Conservation (phyloP, 2,329 filamentous ascomycete species). For the Aspergillus japonicus region DNA sequence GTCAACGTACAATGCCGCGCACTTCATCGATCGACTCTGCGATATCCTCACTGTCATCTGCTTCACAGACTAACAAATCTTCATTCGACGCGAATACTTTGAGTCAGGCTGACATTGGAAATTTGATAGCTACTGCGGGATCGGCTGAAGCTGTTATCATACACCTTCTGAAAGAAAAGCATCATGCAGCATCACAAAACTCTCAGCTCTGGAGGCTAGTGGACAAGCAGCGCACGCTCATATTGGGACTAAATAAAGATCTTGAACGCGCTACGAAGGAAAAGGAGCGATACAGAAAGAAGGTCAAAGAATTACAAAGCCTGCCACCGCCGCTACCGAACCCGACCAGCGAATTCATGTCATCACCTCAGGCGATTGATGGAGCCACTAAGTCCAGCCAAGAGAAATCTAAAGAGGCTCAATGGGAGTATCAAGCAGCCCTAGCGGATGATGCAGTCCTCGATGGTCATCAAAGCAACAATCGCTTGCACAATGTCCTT, state of each 20-base stretch:
- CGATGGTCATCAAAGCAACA: background rate
- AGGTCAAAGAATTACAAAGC: constrained; percentile 71
- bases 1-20: constrained; percentile 55
- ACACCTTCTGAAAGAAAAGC: constrained; percentile 86
- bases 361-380: constrained; percentile 15
- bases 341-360: constrained; percentile 13
- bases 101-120: constrained; percentile 72
- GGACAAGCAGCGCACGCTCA: constrained; percentile 93
- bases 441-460: background rate
- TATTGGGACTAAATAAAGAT: constrained; percentile 90
- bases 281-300: constrained; percentile 89
- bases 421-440: background rate
- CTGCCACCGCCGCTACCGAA: constrained; percentile 43
- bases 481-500: background rate
- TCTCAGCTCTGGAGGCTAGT: constrained; percentile 91
- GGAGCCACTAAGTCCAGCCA: background rate
- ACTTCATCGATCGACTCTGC: constrained; percentile 91
- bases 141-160: constrained; percentile 86
- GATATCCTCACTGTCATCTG: constrained; percentile 71
- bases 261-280: constrained; percentile 87
- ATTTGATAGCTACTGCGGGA: constrained; percentile 78
- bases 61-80: constrained; percentile 58
- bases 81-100: constrained; percentile 57
- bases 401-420: background rate
- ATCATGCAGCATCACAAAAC: constrained; percentile 84